A percentile compares a stretch with the other conserved stretches of the same genome.
Conservation (phyloP, 257 asterid genomes). For the Mentha longifolia region DNA sequence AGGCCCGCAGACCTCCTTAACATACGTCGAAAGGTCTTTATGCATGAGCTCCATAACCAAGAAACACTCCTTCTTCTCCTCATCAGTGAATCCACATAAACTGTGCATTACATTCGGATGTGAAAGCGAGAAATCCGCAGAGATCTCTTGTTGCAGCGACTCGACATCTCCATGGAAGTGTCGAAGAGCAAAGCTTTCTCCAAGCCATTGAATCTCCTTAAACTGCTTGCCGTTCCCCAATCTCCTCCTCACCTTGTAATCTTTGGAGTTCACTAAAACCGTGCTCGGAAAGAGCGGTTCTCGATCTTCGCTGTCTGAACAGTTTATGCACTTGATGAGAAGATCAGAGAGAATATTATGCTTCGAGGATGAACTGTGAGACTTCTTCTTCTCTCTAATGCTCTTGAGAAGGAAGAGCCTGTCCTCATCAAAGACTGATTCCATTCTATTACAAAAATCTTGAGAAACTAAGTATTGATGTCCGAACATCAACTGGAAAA, state of each 20-base stretch:
- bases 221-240: conserved; percentile 67
- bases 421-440: conserved; percentile 63
- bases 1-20: conserved; percentile 69
- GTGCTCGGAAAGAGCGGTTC: conserved; percentile 52
- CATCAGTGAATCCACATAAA: conserved; percentile 72
- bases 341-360: conserved; percentile 57
- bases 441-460: conserved; percentile 46
- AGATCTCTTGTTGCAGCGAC: conserved; percentile 47
- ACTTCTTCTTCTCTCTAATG: conserved; percentile 45
- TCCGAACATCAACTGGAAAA: conserved; percentile 64
- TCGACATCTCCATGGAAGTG: conserved; percentile 64
- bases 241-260: conserved; percentile 73
- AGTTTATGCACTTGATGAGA: conserved; percentile 57
- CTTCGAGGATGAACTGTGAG: conserved; percentile 42
- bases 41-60: conserved; percentile 81
- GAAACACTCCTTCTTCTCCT: conserved; percentile 72
- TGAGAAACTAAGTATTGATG: conserved; percentile 50
- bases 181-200: conserved; percentile 83
- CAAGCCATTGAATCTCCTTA: conserved; percentile 93
- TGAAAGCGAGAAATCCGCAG: conserved; percentile 54
- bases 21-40: conserved; percentile 63
- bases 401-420: conserved; percentile 51
- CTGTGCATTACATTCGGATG: conserved; percentile 77
- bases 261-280: conserved; percentile 60
- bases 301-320: conserved; percentile 23